Base-by-base conservation (phyloP, 23 red algal genomes). In the Chondrus crispus region DNA sequence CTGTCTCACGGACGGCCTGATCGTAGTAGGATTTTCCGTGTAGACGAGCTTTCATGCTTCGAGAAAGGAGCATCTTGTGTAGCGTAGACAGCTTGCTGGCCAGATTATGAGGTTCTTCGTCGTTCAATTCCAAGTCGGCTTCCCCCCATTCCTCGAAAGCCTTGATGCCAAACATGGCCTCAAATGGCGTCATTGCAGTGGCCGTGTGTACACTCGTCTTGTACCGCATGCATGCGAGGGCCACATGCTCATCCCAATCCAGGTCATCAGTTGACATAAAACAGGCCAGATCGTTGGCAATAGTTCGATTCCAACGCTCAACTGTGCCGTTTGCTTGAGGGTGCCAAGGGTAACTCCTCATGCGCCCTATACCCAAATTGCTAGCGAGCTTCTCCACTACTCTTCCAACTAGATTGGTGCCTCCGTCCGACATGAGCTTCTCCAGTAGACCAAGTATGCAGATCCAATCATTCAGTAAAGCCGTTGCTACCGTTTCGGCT, bases 231-330 rank as follows among this genome's bases (percentile, higher is more conserved):
- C 66, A 72, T 36, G 0, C 51, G 14, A 55, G n/a, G 16, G 74
- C 74, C 13, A 53, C 29, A 1, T 81, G 74, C 74, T 52, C 12
- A 39, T 81, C 62, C 81, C 81, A 85, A 33, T 85, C 22, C 28
- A 19, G 18, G 75, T 37, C 32, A 33, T 41, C 57, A 16, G 76
- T 0, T 22, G 30, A 20, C 58, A 85, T 0, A 73, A 73, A 85
- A 64, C 30, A 29, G 1, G 57, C 18, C 14, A 85, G 22, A 16
- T 41, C 62, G 18, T 74, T 13, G n/a, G 24, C 51, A 1, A 55
- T 13, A 37, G 81, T 85, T 14, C 62, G 16, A 62, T 85, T 85
- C 18, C 45, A 85, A 13, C 81, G 16, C 74, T 85, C 81, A 37
- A 85, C 60, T 19, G 28, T 22, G 16, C 53, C 81, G 37, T 85